A percentile compares a stretch with the other conserved stretches of the same genome.
Conservation (phyloP, 805 yeast species). For the Brettanomyces nanus region DNA sequence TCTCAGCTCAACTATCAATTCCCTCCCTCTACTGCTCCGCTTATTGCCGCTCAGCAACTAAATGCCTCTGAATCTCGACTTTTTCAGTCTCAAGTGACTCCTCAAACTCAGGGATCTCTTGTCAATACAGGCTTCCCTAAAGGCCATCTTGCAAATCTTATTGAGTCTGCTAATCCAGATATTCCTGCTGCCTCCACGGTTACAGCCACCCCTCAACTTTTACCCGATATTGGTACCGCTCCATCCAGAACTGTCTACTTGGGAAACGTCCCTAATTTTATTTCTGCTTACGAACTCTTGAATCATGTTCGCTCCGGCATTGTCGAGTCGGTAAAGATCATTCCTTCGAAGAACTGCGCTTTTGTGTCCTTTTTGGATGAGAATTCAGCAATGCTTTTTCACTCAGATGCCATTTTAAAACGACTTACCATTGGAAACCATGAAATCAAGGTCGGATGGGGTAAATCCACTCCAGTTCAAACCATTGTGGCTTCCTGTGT, state of each 20-base stretch:
- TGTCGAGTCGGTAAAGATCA: conserved; percentile 66
- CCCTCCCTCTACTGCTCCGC: no score
- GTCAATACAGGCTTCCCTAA: no score
- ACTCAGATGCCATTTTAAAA: conserved; percentile 85
- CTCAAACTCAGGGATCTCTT: no score
- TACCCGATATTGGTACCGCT: conserved; percentile 9
- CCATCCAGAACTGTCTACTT: conserved; percentile 78
- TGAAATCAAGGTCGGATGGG: conserved; percentile 91
- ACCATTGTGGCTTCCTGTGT: conserved; percentile 72
- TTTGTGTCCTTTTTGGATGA: conserved; percentile 85
- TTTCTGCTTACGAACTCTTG: conserved; percentile 72
- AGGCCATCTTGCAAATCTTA: no score
- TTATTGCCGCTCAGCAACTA: no score
- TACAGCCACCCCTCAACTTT: not conserved
- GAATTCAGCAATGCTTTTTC: conserved; percentile 82
- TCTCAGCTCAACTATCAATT: no score
- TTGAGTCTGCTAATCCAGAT: no score
- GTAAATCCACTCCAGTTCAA: conserved; percentile 65
- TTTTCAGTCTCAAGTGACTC: no score
- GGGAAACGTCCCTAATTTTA: conserved; percentile 79
- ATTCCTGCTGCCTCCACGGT: no score
- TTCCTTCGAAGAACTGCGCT: conserved; percentile 86
- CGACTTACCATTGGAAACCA: conserved; percentile 72
- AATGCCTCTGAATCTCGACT: no score
- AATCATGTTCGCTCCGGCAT: conserved; percentile 90